Base-by-base conservation (phyloP, 208 protist genomes). In the Wallacemonas collosoma region DNA sequence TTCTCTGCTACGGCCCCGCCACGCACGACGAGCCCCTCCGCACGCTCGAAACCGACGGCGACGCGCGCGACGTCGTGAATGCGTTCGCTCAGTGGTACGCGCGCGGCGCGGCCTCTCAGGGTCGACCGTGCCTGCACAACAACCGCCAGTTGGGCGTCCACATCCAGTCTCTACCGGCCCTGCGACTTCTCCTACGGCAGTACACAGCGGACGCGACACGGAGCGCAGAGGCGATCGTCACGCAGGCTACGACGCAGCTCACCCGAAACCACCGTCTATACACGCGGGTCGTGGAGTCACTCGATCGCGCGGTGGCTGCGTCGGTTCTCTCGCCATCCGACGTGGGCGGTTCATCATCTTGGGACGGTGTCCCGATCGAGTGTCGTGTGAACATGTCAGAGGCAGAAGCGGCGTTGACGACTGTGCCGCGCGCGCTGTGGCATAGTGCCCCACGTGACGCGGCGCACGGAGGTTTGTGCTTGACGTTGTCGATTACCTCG, bases 81-180 rank as follows among this genome's bases (percentile, higher is more conserved):
- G 73, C 76, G 55, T 96, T 96, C 68, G 58, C 77, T 2, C 50
- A 73, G 54, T 76, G 75, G 57, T 95, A 95, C 68, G 76, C 80
- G 36, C 71, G 47, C 6, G 72, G 43, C 12, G 56, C 79, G 8
- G 12, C 45, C 8, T 14, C 45, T 14, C 45, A 50, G 8, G 12
- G 12, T 14, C 45, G 45, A 6, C 45, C 45, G 45, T 12, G 8
- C 12, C 45, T 83, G 53, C 48, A 64, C 15, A 83, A 80, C 64
- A 67, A 79, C 2, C 75, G 77, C 12, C 79, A 86, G 68, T 70
- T 96, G 2, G 91, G 89, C 36, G 84, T 96, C 39, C 91, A 96
- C 61, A 80, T 96, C 1, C 89, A 94, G 61, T 77, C 88, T 68
- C 83, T 93, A 43, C 58, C 89, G 2, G 73, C 66, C 57, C 79